Evolutionary conservation across 768 basidiomycete genomes (phyloP), one percentile per base, ranked within the genome.

Genomic region (Leccinellum rugosiceps): DNA sequence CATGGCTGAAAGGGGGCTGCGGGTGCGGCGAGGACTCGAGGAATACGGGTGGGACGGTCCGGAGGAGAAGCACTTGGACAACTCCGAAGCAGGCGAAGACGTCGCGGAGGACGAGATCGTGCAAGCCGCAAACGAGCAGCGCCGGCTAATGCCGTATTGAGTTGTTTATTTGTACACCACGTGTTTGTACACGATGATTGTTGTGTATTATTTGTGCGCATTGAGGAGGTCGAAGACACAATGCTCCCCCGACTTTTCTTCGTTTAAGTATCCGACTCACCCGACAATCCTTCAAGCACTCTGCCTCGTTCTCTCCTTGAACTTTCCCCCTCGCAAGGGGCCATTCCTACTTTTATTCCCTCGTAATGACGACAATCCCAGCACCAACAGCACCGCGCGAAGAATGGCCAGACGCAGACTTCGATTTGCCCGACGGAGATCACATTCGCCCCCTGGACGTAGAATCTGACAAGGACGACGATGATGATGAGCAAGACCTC

Each of bases 361-460:
- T 63, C 63, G 52, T 68, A 66, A 90, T 90, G 87, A 71, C 78
- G 55, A 75, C 86, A 51, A 76, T 85, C 41, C 83, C 82, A 35
- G 82, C 86, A 6, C 86, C 85, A 13, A 74, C 81, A 47, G 75
- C 80, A 60, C 72, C 76, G 55, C 81, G 82, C 60, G 90, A 93
- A 74, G 89, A 92, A 76, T 93, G 91, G 90, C 80, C 83, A 45
- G 91, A 93, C 72, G 87, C 88, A 59, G 91, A 93, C 74, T 92
- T 93, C 68, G 91, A 92, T 69, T 76, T 93, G 21, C 86, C 88
- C 54, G 91, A 93, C 49, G 90, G 83, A 44, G 82, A 82, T 49
- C 77, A 83, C 50, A 80, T 90, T 52, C 83, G 86, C 63, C 72
- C 86, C 35, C 79, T 79, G 25, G 81, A 78, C 62, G 72, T 74